Evolutionary conservation across 768 basidiomycete species (phyloP).

Genomic region (Lactarius sp.): DNA sequence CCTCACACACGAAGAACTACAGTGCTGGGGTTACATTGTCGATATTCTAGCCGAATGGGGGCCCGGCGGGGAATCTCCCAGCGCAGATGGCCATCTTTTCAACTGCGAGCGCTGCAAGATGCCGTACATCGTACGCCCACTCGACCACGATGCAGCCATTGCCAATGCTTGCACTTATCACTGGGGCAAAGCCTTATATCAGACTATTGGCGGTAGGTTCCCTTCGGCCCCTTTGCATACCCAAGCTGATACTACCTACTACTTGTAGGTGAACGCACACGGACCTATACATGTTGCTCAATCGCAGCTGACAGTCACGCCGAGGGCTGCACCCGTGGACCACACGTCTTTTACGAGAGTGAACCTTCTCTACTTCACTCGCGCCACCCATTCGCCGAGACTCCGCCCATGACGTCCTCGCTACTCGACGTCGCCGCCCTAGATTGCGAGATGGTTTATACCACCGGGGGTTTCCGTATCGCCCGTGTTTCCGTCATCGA

Average conservation of each 20-base stretch:
- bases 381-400: slow-evolving; percentile 66
- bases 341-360: slow-evolving; percentile 88
- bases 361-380: slow-evolving; percentile 60
- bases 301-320: slow-evolving; percentile 48
- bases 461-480: slow-evolving; percentile 86
- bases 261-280: slow-evolving; percentile 56
- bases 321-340: slow-evolving; percentile 66
- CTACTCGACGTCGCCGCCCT: slow-evolving; percentile 77
- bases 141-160: slow-evolving; percentile 34
- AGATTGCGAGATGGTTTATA: slow-evolving; percentile 97
- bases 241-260: not conserved
- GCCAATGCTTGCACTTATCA: slow-evolving; percentile 72
- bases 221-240: not conserved
- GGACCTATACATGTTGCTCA: slow-evolving; percentile 80
- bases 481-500: slow-evolving; percentile 90
- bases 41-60: slow-evolving; percentile 54
- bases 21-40: slow-evolving; percentile 65
- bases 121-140: slow-evolving; percentile 53
- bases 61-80: slow-evolving; percentile 58
- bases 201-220: slow-evolving; percentile 60
- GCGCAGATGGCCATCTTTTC: slow-evolving; percentile 52
- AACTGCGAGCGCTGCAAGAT: slow-evolving; percentile 79
- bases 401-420: slow-evolving; percentile 33
- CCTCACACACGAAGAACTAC: slow-evolving; percentile 52
- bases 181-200: slow-evolving; percentile 69